Percentiles rank a stretch among this genome's conserved stretches.
Conservation (phyloP, 257 asterid genomes). For the Scutellaria barbata region DNA sequence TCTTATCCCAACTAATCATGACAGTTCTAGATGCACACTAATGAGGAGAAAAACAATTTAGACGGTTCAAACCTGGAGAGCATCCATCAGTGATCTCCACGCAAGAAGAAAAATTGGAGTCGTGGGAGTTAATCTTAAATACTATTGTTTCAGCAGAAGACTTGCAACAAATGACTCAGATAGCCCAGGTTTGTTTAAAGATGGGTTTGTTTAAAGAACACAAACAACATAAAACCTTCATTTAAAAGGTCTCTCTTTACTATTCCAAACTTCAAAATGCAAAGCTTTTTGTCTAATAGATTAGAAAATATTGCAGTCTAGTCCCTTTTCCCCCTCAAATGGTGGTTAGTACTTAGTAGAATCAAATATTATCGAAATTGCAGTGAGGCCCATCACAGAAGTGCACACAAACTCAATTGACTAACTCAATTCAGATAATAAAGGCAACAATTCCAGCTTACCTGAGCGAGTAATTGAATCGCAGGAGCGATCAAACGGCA, state of each 20-base stretch:
- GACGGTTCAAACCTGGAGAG: neutral
- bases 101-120: neutral
- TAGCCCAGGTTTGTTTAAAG: neutral
- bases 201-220: too few relatives aligned
- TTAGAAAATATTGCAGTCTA: neutral
- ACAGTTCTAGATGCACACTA: neutral
- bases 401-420: neutral
- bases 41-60: neutral
- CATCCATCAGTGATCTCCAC: constrained; percentile 11
- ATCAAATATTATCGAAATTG: neutral
- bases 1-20: neutral
- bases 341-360: too few relatives aligned
- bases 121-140: neutral
- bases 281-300: too few relatives aligned
- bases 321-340: neutral
- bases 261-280: too few relatives aligned
- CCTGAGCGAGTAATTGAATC: constrained; percentile 74
- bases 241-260: too few relatives aligned
- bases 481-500: constrained; percentile 88
- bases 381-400: neutral
- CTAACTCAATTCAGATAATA: constrained; percentile 6
- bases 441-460: constrained; percentile 16
- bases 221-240: too few relatives aligned
- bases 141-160: neutral
- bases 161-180: neutral